Conservation (phyloP, 2,329 filamentous ascomycete species). For the Aspergillus jensenii region DNA sequence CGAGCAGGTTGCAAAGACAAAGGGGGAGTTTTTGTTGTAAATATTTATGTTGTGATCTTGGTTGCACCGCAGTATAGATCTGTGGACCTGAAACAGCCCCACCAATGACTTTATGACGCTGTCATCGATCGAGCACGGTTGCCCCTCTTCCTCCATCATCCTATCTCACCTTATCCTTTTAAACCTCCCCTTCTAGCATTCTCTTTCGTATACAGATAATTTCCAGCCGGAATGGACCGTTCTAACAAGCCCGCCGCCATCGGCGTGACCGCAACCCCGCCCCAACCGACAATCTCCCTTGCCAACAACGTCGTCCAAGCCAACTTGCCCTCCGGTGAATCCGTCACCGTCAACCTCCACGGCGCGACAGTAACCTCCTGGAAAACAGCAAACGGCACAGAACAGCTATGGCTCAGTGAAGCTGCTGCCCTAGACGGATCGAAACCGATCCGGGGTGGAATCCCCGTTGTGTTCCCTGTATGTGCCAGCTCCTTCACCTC, state of each 20-base stretch:
- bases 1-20: constrained; percentile 11
- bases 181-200: not conserved
- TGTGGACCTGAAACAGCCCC: not conserved
- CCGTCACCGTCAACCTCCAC: constrained; percentile 79
- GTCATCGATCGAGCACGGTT: no score
- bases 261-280: constrained; percentile 69
- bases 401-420: constrained; percentile 85
- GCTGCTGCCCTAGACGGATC: constrained; percentile 78
- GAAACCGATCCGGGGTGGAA: constrained; percentile 87
- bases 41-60: no score
- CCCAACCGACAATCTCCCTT: constrained; percentile 76
- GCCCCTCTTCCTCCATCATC: not conserved
- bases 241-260: constrained; percentile 79
- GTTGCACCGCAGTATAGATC: not conserved
- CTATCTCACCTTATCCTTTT: not conserved
- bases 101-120: not conserved
- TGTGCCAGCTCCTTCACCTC: constrained; percentile 24
- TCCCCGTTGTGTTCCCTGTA: constrained; percentile 92
- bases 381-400: constrained; percentile 75
- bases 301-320: constrained; percentile 74
- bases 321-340: constrained; percentile 80
- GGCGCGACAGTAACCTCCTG: constrained; percentile 92
- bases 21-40: constrained; percentile 7
- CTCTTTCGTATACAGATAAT: not conserved
- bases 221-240: constrained; percentile 62